Evolutionary conservation across 2,329 filamentous ascomycete species (phyloP), one percentile per base, ranked within the genome.

Genomic region (Blastomyces parvus): DNA sequence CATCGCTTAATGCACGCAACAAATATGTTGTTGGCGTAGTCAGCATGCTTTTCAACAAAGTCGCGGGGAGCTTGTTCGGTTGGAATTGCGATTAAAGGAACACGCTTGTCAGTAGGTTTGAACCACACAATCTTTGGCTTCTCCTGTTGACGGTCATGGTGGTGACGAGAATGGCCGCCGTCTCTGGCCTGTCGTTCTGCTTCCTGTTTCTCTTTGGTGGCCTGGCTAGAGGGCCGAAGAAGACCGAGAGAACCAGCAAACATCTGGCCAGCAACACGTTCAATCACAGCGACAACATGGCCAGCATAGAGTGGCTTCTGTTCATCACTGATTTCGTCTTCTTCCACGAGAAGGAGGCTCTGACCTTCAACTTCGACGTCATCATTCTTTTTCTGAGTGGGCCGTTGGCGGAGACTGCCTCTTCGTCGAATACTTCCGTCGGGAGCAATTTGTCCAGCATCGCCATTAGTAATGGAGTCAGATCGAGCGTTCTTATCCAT

Each of bases 81-180:
- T 1, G 94, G 94, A 67, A 99, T 99, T 62, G 94, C 94, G 76
- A 99, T 99, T 68, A 99, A 82, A 59, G 94, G 94, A 58, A 99
- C 94, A 73, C 94, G 91, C 84, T 99, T 97, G 79, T 99, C 94
- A 0, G 94, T 99, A 64, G 94, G 94, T 82, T 99, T 99, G 82
- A 99, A 99, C 94, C 94, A 99, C 52, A 99, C 94, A 78, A 99
- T 99, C 86, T 99, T 99, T 67, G 94, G 94, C 79, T 97, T 97
- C 67, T 99, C 94, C 74, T 95, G 91, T 67, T 90, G 86, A 62
- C 92, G 90, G 67, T 88, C 87, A 66, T 92, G 90, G 68, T 94
- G 87, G 61, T 87, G 84, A 65, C 84, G 84, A 66, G 88, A 87
- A 67, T 84, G 83, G 68, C 81, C 83, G 66, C 92, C 93, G 74